Evolutionary conservation across 2,329 filamentous ascomycete species (phyloP).

Genomic region (Fusarium cyanostomum): DNA sequence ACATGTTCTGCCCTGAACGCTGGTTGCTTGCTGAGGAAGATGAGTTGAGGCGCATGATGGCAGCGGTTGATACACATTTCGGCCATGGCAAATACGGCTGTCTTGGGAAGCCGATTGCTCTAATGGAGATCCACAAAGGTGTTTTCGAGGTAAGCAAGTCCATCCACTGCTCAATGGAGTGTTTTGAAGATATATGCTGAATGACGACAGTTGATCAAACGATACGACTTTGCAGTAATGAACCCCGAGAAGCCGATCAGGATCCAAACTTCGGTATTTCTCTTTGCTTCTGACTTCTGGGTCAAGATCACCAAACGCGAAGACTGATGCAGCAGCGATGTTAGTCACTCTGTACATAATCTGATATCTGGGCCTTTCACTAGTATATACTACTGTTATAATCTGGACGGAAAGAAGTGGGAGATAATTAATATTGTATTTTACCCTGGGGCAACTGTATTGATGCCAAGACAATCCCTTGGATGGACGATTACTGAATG

Average conservation of each 20-base stretch:
- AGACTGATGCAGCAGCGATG: not conserved
- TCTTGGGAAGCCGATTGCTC: conserved; percentile 57
- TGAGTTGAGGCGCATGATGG: conserved; percentile 48
- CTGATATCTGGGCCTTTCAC: not conserved
- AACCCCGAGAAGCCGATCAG: conserved; percentile 49
- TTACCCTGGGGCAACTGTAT: not conserved
- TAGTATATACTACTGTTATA: not conserved
- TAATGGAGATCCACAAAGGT: conserved; percentile 60
- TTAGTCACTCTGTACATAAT: not conserved
- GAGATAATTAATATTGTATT: not conserved
- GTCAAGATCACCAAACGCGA: conserved; percentile 43
- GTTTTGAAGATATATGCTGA: not conserved
- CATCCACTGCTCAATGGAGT: accelerated
- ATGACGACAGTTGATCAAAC: conserved; percentile 42
- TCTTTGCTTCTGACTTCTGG: conserved; percentile 50
- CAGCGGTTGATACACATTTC: conserved; percentile 55
- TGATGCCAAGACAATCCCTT: not conserved
- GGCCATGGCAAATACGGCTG: conserved; percentile 57
- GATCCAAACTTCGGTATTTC: conserved; percentile 47
- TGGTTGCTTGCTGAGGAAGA: conserved; percentile 56
- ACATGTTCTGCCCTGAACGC: conserved; percentile 62
- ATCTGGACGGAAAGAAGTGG: not conserved
- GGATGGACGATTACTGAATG: not conserved
- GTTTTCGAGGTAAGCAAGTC: conserved; percentile 54
- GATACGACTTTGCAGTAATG: conserved; percentile 48